Conservation (phyloP, 192 early-diverging fungal species). For the Coemansia sp. region DNA sequence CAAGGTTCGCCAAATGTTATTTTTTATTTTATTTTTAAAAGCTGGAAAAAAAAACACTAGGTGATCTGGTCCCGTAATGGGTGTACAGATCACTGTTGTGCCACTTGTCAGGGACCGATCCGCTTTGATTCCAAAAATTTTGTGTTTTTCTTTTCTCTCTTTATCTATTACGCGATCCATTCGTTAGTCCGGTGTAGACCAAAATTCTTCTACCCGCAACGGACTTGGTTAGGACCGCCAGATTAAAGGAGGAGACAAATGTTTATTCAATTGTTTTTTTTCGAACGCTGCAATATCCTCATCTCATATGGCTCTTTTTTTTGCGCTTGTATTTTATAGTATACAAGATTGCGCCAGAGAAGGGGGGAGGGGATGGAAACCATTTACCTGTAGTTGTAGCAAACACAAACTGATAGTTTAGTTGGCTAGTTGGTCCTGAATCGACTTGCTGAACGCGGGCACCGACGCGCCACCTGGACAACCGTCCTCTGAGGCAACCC, state of each 20-base stretch:
- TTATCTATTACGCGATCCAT: conserved; percentile 2
- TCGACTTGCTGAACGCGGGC: conserved; percentile 27
- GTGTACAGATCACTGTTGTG: too few species aligned
- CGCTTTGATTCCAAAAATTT: neutral
- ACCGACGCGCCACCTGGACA: conserved; percentile 46
- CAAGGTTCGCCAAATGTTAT: too few species aligned
- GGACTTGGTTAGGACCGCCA: conserved; percentile 9
- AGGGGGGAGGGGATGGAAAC: neutral
- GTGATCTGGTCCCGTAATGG: neutral
- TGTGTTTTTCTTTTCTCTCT: neutral
- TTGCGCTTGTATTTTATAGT: too few species aligned
- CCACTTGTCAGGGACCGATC: too few species aligned
- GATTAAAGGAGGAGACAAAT: neutral
- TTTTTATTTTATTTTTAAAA: too few species aligned
- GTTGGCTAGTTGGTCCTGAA: conserved; percentile 9
- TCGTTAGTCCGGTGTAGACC: neutral
- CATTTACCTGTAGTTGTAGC: neutral
- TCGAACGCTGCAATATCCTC: neutral
- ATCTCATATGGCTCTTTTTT: neutral
- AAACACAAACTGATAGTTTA: neutral
- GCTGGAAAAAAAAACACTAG: too few species aligned
- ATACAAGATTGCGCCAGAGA: too few species aligned
- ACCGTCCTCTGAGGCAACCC: conserved; percentile 36
- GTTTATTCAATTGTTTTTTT: neutral
- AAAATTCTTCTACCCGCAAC: neutral